Percentiles rank a stretch among this genome's conserved stretches.
These are phyloP conservation scores for Coniochaeta pulveracea DNA, from an alignment of 2,329 filamentous ascomycete genomes.

Conservation along the genomic window DNA sequence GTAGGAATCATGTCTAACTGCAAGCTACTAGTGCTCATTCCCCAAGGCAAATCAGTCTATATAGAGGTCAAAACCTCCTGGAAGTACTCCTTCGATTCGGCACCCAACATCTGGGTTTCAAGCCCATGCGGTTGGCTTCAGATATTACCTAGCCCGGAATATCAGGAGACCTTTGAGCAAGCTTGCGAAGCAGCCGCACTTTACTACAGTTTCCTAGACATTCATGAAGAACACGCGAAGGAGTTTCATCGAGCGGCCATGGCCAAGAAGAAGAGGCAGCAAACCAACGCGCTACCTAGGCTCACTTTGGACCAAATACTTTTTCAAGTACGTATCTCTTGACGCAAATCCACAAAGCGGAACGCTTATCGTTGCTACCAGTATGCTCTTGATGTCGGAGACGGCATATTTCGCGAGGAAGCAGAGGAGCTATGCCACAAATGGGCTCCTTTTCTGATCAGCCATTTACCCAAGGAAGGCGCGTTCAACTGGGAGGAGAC, in stretches of 20 bases:
- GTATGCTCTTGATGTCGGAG: conserved; percentile 40
- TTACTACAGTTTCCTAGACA: conserved; percentile 49
- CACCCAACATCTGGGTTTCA: conserved; percentile 50
- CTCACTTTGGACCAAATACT: conserved; percentile 21
- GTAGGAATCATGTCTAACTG: background rate
- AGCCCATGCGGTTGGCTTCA: conserved; percentile 59
- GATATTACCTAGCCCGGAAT: conserved; percentile 46
- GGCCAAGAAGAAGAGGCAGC: conserved; percentile 23
- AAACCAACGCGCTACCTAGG: conserved; percentile 9
- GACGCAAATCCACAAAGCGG: background rate
- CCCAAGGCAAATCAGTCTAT: conserved; percentile 18
- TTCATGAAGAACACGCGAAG: conserved; percentile 15
- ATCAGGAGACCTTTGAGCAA: conserved; percentile 41
- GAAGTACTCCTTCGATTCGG: conserved; percentile 42
- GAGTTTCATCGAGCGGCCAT: conserved; percentile 11
- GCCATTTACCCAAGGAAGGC: conserved; percentile 34
- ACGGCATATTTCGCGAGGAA: conserved; percentile 39
- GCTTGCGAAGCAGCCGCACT: conserved; percentile 54
- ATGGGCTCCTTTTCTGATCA: conserved; percentile 39
- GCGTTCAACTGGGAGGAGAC: conserved; percentile 31
- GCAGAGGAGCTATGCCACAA: conserved; percentile 32
- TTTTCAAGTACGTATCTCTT: conserved; percentile 14
- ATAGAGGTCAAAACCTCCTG: conserved; percentile 43
- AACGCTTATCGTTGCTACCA: conserved; percentile 13
- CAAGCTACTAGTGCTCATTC: conserved; percentile 21